Conservation (phyloP, 2,329 filamentous ascomycete genomes). For the Colletotrichum tamarilloi region DNA sequence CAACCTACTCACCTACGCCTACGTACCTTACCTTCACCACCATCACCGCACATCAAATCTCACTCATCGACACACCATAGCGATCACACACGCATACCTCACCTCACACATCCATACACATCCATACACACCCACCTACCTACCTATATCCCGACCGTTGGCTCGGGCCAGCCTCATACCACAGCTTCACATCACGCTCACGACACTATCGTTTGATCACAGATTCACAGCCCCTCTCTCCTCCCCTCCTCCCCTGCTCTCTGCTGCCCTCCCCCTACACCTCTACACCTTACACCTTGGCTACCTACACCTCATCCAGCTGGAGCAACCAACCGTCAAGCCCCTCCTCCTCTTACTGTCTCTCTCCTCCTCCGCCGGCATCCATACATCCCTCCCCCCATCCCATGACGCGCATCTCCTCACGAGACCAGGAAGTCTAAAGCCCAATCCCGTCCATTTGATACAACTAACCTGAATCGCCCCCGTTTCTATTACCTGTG, state of each 20-base stretch:
- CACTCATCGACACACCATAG: neutral
- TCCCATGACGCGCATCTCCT: slow-evolving; percentile 16
- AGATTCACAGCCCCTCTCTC: neutral
- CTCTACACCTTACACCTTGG: neutral
- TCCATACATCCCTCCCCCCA: neutral
- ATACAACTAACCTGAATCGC: slow-evolving; percentile 21
- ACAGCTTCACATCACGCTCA: slow-evolving; percentile 1
- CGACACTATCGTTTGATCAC: neutral
- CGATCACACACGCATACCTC: neutral
- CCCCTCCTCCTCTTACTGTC: neutral
- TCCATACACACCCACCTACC: neutral
- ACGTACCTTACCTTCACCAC: neutral
- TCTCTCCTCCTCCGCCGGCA: neutral
- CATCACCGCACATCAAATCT: neutral
- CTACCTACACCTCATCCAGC: too few relatives aligned
- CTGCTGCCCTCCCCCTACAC: neutral
- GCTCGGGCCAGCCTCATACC: slow-evolving; percentile 8
- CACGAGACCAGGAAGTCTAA: slow-evolving; percentile 25
- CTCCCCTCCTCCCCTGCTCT: neutral
- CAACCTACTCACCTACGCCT: neutral
- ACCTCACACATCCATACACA: neutral
- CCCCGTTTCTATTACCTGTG: neutral
- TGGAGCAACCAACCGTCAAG: too few relatives aligned
- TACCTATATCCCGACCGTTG: neutral
- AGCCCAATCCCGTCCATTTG: slow-evolving; percentile 18